These are phyloP conservation scores for Diaporthe nobilis DNA, from an alignment of 2,329 filamentous ascomycete species.

Conservation along the genomic window DNA sequence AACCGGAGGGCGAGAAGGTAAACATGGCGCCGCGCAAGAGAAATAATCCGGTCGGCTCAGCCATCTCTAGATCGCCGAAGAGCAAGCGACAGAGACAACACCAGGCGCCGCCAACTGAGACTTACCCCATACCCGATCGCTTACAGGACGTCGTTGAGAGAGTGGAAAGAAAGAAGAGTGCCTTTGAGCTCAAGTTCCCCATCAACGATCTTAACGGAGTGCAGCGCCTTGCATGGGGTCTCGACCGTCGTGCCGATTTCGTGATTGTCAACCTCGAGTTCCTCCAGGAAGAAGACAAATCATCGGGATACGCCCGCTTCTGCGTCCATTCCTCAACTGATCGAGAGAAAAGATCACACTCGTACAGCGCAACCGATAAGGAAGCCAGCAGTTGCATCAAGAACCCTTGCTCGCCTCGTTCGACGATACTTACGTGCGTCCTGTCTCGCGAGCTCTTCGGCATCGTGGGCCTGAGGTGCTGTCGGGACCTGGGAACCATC, in stretches of 20 bases:
- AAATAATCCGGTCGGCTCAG: neutral
- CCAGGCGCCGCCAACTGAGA: neutral
- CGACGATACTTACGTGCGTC: slow-evolving; percentile 5
- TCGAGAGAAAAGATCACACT: neutral
- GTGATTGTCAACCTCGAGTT: slow-evolving; percentile 19
- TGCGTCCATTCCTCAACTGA: slow-evolving; percentile 24
- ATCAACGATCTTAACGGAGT: slow-evolving; percentile 17
- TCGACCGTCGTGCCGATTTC: slow-evolving; percentile 1
- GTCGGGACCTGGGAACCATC: neutral
- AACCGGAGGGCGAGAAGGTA: neutral
- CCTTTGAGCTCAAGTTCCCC: slow-evolving; percentile 24
- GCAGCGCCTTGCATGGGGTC: slow-evolving; percentile 19
- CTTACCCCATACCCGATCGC: neutral
- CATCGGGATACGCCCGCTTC: neutral
- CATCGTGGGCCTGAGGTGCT: neutral
- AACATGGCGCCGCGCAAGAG: neutral
- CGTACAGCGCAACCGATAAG: neutral
- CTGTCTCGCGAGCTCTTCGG: slow-evolving; percentile 19
- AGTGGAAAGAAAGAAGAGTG: neutral
- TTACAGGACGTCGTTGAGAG: neutral
- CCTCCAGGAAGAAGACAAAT: neutral
- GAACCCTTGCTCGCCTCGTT: neutral
- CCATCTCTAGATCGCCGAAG: neutral
- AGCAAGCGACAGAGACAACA: neutral
- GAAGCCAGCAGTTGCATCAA: neutral